Conservation (phyloP, 352 stramenopile genomes). For the Blastocystis sp. region DNA sequence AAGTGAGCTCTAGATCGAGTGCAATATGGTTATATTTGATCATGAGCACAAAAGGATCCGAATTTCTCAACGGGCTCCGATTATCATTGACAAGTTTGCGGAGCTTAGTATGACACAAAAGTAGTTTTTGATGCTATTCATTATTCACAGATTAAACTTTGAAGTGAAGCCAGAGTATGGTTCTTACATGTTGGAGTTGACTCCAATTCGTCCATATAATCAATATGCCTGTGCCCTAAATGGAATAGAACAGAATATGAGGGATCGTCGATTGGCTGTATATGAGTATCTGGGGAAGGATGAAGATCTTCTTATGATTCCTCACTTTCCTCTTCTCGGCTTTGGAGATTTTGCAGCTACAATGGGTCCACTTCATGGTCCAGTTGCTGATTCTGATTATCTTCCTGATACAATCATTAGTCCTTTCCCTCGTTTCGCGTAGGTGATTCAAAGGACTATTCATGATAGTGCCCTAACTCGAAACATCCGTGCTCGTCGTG, state of each 20-base stretch:
- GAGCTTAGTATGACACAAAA: slow-evolving; percentile 37
- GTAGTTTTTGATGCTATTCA: slow-evolving; percentile 1
- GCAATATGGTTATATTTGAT: slow-evolving; percentile 64
- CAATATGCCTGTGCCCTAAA: slow-evolving; percentile 86
- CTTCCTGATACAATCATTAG: slow-evolving; percentile 95
- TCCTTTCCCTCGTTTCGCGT: slow-evolving; percentile 89
- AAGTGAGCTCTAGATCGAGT: slow-evolving; percentile 60
- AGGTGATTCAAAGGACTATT: not conserved
- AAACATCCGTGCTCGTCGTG: slow-evolving; percentile 91
- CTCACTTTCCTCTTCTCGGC: slow-evolving; percentile 89
- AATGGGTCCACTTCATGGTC: slow-evolving; percentile 67
- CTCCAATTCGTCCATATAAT: slow-evolving; percentile 82
- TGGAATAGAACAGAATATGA: slow-evolving; percentile 94
- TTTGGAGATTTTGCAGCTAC: slow-evolving; percentile 76
- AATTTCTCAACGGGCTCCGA: slow-evolving; percentile 70
- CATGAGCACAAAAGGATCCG: slow-evolving; percentile 69
- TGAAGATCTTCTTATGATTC: slow-evolving; percentile 91
- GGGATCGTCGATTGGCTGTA: slow-evolving; percentile 84
- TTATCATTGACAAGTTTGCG: slow-evolving; percentile 51
- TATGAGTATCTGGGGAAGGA: slow-evolving; percentile 82
- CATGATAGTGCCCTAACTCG: slow-evolving; percentile 80
- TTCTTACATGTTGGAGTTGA: slow-evolving; percentile 98
- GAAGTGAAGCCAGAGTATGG: slow-evolving; percentile 88
- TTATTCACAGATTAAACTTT: slow-evolving; percentile 62
- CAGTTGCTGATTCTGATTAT: slow-evolving; percentile 85